Evolutionary conservation across 2,329 filamentous ascomycete species (phyloP), one percentile per base, ranked within the genome.

Genomic region (Curvularia sp.): DNA sequence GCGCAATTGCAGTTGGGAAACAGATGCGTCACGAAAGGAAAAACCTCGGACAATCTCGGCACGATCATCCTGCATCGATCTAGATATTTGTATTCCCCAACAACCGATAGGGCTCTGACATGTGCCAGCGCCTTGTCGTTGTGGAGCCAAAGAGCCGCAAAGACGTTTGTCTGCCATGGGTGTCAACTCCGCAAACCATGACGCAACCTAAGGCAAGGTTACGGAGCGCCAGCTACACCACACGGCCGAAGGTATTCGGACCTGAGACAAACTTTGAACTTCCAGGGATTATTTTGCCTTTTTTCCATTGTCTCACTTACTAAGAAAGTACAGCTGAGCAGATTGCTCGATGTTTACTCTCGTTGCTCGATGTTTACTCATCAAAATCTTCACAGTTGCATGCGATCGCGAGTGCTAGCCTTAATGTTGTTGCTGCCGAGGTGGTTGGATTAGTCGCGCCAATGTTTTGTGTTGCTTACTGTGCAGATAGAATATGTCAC

Each of bases 91-190:
- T 22, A 38, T 38, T 9, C 35, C 15, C 35, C 35, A 6, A 18
- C 35, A 31, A 44, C 30, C 33, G 53, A 51, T 51, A 55, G 18
- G 47, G 53, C 47, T 55, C 20, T 44, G 46, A 15, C 30, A 44
- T 30, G 38, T 50, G 46, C 49, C 49, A 42, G 48, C 41, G 41
- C 41, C 33, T 35, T 15, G 33, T 35, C 33, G 6, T 4, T 35
- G 33, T 35, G 33, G 33, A n/a, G 33, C 15, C 15, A 18, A 38
- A 38, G 35, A 38, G 35, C 35, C 35, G 35, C 35, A 26, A 43
- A 43, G 20, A 28, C 41, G 41, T 43, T 43, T n/a, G 5, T 18
- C n/a, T 18, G 7, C 1, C 35, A 38, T n/a, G 35, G 35, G 35
- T 15, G 15, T 43, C 6, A 43, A 15, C 38, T 41, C 53, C 38